Evolutionary conservation across 2,329 filamentous ascomycete species (phyloP).

Genomic region (Colletotrichum coccodes): DNA sequence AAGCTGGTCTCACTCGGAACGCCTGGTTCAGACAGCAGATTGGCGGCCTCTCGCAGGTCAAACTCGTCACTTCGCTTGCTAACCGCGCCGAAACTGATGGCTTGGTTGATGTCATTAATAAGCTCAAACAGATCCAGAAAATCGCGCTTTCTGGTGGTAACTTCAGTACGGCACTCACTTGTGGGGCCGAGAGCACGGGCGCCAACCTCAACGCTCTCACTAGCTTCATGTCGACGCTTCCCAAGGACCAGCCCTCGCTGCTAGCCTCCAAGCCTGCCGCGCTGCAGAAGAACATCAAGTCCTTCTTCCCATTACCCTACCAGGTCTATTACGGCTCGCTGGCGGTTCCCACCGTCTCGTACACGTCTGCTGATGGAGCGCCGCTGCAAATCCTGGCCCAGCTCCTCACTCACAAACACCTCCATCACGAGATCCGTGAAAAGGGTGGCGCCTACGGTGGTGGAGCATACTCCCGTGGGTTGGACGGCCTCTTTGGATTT

Average conservation of each 20-base stretch:
- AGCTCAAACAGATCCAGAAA: constrained; percentile 86
- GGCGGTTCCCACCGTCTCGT: constrained; percentile 85
- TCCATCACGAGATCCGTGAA: constrained; percentile 97
- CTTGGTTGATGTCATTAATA: constrained; percentile 79
- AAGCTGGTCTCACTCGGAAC: constrained; percentile 79
- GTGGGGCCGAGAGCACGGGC: constrained; percentile 77
- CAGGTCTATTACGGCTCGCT: constrained; percentile 95
- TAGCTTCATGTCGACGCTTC: constrained; percentile 74
- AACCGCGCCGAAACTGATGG: constrained; percentile 75
- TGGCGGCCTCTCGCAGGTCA: constrained; percentile 89
- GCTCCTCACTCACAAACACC: constrained; percentile 93
- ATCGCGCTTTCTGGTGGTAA: constrained; percentile 77
- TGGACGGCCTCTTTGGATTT: constrained; percentile 91
- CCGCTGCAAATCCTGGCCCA: constrained; percentile 90
- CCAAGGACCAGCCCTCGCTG: constrained; percentile 50
- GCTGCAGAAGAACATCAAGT: constrained; percentile 68
- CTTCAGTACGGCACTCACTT: constrained; percentile 86
- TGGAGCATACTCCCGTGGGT: constrained; percentile 81
- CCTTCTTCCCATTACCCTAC: constrained; percentile 94
- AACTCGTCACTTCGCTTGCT: constrained; percentile 83
- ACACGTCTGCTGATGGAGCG: constrained; percentile 79
- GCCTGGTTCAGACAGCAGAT: constrained; percentile 84
- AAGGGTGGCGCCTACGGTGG: constrained; percentile 97
- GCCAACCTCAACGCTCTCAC: constrained; percentile 78
- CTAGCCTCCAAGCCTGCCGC: constrained; percentile 43